Base-by-base conservation (phyloP, 345 rosid species). In the Lepidium didymum region DNA sequence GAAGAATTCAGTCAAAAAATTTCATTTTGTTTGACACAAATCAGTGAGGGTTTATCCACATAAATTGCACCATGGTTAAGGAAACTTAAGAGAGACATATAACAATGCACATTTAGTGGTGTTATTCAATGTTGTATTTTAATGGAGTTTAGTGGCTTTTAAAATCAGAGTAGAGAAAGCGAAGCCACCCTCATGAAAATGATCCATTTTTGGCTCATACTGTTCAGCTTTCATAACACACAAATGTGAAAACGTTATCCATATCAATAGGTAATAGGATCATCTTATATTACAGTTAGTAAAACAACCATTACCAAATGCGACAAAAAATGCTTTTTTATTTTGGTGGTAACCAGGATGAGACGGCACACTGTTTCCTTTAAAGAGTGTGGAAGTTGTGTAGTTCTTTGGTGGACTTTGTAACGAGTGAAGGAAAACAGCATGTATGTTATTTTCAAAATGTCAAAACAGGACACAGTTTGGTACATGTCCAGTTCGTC, bases 331-430 rank as follows among this genome's bases (percentile, higher is more conserved):
- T 1, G 4, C 1, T 43, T 2, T 15, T 14, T 1, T 43, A 15
- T 16, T 43, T 44, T 44, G 49, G n/a, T 27, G 13, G 11, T 50
- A 1, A 13, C 3, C 21, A 13, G 11, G 6, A 15, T 1, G 50
- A 70, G 36, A 70, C 62, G 41, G 49, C 75, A 35, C 56, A 21
- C 27, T 34, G 75, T 70, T 53, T 33, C 9, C 19, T 29, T 14
- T 3, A 7, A 0, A 6, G 4, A 53, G 10, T 4, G 0, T 9
- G 33, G 1, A 43, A 69, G 42, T 0, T 43, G 40, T 41, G 55
- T 61, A 42, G 61, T 52, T 19, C 6, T 5, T 8, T 42, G 0
- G n/a, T 54, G 3, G 33, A 4, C 10, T 53, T 15, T 37, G 1
- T 29, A 6, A 10, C 40, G 0, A 16, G 1, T 46, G 2, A 45